A percentile compares a stretch with the other conserved stretches of the same genome.
Evolutionary conservation across 2,329 filamentous ascomycete genomes (phyloP).

Genomic region (Chlorencoelia australis): DNA sequence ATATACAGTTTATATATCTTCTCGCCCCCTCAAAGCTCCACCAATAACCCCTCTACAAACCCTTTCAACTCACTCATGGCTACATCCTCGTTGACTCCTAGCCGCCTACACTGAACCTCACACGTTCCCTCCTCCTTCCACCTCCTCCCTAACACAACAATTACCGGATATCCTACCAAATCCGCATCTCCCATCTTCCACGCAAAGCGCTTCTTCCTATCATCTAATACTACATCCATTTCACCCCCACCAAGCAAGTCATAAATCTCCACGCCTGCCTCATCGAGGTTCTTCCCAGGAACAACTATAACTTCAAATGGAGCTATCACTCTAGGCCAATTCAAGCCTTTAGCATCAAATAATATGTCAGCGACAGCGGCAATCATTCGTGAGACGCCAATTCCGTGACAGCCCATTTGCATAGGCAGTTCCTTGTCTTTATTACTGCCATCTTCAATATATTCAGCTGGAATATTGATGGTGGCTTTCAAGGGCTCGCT

Average conservation of each 20-base stretch:
- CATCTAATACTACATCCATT: conserved; percentile 65
- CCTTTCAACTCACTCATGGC: conserved; percentile 12
- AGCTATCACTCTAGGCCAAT: conserved; percentile 80
- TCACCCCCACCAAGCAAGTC: conserved; percentile 38
- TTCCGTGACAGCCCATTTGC: conserved; percentile 95
- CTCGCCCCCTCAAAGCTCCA: conserved; percentile 15
- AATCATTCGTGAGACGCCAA: conserved; percentile 85
- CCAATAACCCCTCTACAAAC: conserved; percentile 13
- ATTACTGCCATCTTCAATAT: conserved; percentile 13
- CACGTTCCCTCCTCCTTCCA: conserved; percentile 38
- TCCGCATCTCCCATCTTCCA: conserved; percentile 93
- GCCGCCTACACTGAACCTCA: conserved; percentile 26
- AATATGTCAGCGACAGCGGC: conserved; percentile 73
- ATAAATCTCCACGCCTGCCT: conserved; percentile 49
- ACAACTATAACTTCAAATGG: conserved; percentile 72
- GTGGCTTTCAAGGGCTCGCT: conserved; percentile 61
- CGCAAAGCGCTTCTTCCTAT: conserved; percentile 54
- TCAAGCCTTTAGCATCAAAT: conserved; percentile 62
- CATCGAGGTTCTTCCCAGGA: conserved; percentile 35
- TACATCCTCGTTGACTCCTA: conserved; percentile 18
- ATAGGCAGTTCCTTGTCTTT: conserved; percentile 40
- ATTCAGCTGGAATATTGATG: conserved; percentile 37
- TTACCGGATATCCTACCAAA: conserved; percentile 75
- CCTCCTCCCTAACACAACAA: conserved; percentile 65
- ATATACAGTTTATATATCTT: too few relatives aligned